phyloP scores from a whole-genome alignment of 164 flowering plant species.

The Buxus sempervirens region DNA sequence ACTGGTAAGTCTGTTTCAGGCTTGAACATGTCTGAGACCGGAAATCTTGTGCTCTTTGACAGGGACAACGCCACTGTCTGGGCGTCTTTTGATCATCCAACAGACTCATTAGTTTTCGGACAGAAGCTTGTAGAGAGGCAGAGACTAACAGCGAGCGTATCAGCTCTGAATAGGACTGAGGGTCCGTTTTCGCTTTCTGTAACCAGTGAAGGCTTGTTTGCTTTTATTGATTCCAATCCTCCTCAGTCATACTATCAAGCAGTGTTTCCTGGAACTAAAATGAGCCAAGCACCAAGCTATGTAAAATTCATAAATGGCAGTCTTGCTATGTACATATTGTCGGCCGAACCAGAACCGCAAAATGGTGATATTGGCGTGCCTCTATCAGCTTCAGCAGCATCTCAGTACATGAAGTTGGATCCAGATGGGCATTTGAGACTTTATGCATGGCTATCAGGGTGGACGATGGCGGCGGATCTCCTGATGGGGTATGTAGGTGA shows the following conservation, averaged over 20 bases:
- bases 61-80: slow-evolving; percentile 5
- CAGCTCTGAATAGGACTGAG: slow-evolving; percentile 11
- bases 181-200: slow-evolving; percentile 9
- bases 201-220: slow-evolving; percentile 10
- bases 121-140: slow-evolving; percentile 17
- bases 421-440: no score
- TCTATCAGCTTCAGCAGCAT: slow-evolving; percentile 7
- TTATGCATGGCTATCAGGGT: no score
- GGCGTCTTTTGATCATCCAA: slow-evolving; percentile 34
- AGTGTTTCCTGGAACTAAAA: neutral
- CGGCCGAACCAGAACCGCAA: slow-evolving; percentile 7
- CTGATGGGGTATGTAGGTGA: no score
- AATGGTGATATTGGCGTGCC: neutral
- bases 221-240: slow-evolving; percentile 11
- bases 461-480: no score
- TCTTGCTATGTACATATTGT: neutral
- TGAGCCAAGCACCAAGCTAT: slow-evolving; percentile 12
- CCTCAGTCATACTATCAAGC: neutral
- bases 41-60: slow-evolving; percentile 21
- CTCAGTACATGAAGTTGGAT: slow-evolving; percentile 25
- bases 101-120: slow-evolving; percentile 23
- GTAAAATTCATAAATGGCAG: slow-evolving; percentile 18
- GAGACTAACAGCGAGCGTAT: slow-evolving; percentile 13
- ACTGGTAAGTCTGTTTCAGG: slow-evolving; percentile 16
- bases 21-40: slow-evolving; percentile 20